A percentile compares a stretch with the other conserved stretches of the same genome.
Conservation (phyloP, 805 yeast species). For the Lachancea nothofagi region DNA sequence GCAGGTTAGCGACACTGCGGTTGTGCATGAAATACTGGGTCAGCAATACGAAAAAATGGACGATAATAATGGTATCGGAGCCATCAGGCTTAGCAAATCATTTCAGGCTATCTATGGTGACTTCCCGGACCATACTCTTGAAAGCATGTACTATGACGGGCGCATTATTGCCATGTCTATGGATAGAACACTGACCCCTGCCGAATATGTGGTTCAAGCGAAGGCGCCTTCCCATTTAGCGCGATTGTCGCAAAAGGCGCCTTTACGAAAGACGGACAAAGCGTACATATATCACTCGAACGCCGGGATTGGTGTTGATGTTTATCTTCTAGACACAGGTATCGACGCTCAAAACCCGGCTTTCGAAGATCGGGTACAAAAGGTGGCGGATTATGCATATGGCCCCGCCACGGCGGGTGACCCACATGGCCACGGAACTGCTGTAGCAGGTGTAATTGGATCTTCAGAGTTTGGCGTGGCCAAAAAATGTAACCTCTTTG, state of each 20-base stretch:
- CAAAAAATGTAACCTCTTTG: slow-evolving; percentile 57
- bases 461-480: slow-evolving; percentile 80
- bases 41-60: slow-evolving; percentile 4
- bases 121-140: slow-evolving; percentile 29
- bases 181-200: slow-evolving; percentile 33
- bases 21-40: slow-evolving; percentile 2
- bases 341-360: slow-evolving; percentile 56
- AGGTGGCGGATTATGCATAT: slow-evolving; percentile 57
- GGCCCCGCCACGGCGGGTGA: slow-evolving; percentile 53
- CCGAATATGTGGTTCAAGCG: slow-evolving; percentile 32
- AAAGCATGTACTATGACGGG: slow-evolving; percentile 33
- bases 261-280: slow-evolving; percentile 26
- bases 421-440: slow-evolving; percentile 82
- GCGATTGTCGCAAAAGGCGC: slow-evolving; percentile 48
- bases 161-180: slow-evolving; percentile 35
- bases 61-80: slow-evolving; percentile 13
- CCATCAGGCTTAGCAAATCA: slow-evolving; percentile 27
- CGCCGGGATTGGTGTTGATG: slow-evolving; percentile 58
- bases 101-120: slow-evolving; percentile 37
- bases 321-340: slow-evolving; percentile 83
- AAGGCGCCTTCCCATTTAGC: slow-evolving; percentile 65
- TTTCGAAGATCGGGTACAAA: slow-evolving; percentile 52
- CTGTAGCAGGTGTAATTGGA: slow-evolving; percentile 85
- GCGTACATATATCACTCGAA: slow-evolving; percentile 28
- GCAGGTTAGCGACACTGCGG: slow-evolving; percentile 2